A percentile compares a stretch with the other conserved stretches of the same genome.
These are phyloP conservation scores for Tremellales sp. DNA, from an alignment of 1,284 basidiomycete species.

Conservation along the genomic window DNA sequence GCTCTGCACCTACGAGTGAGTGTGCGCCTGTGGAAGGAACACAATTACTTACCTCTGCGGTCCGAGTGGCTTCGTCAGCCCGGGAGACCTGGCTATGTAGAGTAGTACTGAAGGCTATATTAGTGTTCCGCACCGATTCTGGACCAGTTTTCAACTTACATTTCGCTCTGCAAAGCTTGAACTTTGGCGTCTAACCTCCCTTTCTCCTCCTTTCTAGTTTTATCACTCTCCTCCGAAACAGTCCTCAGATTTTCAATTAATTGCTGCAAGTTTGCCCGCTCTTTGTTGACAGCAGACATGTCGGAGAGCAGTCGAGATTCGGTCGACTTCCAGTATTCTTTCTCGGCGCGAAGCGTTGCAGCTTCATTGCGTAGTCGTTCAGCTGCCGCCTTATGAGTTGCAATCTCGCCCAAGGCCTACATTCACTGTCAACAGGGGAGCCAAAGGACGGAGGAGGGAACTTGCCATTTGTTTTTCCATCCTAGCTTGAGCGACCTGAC, in stretches of 20 bases:
- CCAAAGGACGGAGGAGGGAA: not conserved
- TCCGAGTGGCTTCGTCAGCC: constrained; percentile 70
- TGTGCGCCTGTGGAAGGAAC: not conserved
- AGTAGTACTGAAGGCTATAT: constrained; percentile 48
- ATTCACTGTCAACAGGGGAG: not conserved
- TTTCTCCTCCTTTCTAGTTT: constrained; percentile 72
- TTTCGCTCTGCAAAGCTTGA: constrained; percentile 70
- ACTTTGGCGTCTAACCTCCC: constrained; percentile 74
- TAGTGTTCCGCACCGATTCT: no score
- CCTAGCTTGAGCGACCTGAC: constrained; percentile 32
- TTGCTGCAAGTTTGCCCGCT: constrained; percentile 78
- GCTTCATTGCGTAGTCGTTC: constrained; percentile 78
- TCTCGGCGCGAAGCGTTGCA: constrained; percentile 82
- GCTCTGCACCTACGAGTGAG: constrained; percentile 10
- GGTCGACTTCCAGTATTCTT: constrained; percentile 81
- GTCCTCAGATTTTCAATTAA: constrained; percentile 81
- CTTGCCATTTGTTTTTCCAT: constrained; percentile 35
- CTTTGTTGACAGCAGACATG: constrained; percentile 70
- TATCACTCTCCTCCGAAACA: constrained; percentile 83
- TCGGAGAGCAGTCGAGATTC: constrained; percentile 78
- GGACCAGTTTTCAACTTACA: constrained; percentile 52
- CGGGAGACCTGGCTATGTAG: constrained; percentile 68
- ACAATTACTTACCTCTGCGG: constrained; percentile 26
- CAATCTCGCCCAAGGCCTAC: constrained; percentile 38
- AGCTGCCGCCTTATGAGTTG: constrained; percentile 55